Base-by-base conservation (phyloP, 805 yeast genomes). In the Candida anglica region DNA sequence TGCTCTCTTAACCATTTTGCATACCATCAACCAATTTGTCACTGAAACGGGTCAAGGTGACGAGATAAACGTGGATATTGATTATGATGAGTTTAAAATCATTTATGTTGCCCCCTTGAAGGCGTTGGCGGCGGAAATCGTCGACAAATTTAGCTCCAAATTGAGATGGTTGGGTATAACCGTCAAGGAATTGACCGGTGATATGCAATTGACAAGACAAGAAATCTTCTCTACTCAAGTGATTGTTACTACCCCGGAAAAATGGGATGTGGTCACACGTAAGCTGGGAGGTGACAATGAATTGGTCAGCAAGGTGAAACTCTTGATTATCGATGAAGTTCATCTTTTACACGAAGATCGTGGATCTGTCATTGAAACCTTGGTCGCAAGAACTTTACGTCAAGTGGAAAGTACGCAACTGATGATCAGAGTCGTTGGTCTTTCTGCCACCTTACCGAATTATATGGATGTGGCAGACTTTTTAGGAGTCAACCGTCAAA, bases 231-330 rank as follows among this genome's bases (percentile, higher is more conserved):
- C 75, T 1, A 89, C 97, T 1, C 96, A 88, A 53, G 71, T 88
- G 26, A 84, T 88, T 42, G 96, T 88, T 2, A 89, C 96, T 0
- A 88, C 97, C 0, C 97, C 97, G 0, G 97, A 88, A 52, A 88
- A 88, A 56, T 88, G 97, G 97, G 97, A 88, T 62, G 97, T 93
- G 2, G 96, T 93, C 2, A 91, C 98, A 0, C 75, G 98, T 52
- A 93, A 93, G 53, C 81, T 89, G 24, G 82, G 73, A 45, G 97
- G 96, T 33, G 97, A 89, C 48, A 77, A 77, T 32, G 95, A 88
- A 45, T 58, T 89, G 30, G 86, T 86, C 2, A 77, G 84, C 9
- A 88, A 87, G 47, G 94, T 93, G 7, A 86, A 81, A 55, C 62
- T 93, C 10, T 63, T 93, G 37, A 86, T 93, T 39, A 89, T 93